Base-by-base conservation (phyloP, 352 stramenopile species). In the Hyaloperonospora brassicae region DNA sequence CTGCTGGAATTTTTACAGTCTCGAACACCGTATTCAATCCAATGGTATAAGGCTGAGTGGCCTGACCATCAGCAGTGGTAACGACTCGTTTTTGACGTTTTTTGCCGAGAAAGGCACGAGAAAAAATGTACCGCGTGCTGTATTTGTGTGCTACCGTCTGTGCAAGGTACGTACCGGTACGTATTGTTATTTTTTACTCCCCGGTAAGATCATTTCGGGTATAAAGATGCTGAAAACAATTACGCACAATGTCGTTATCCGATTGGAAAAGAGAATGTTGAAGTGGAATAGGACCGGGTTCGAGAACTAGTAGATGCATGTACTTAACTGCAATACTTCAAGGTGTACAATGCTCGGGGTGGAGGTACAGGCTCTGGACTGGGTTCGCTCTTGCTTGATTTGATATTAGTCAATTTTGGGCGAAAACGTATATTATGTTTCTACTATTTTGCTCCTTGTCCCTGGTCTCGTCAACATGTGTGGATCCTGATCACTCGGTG, bases 401-500 rank as follows among this genome's bases (percentile, higher is more conserved):
- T 91, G 45, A 73, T 99, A n/a, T 96, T 80, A 27, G 93, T 98
- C 24, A 95, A 99, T 73, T 98, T 98, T 62, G 92, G 92, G 49
- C 86, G 92, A 62, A 98, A 98, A 79, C 97, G 88, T 51, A 98
- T 98, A 79, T 79, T 98, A 21, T 96, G 89, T 23, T 99, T 98
- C 72, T 93, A 93, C n/a, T 93, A n/a, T n/a, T 99, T 42, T 98
- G 95, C 69, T 95, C 95, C 21, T 97, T 93, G 64, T 95, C 95
- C 12, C 87, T 98, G 68, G 87, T 98, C 45, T 97, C 93, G 13
- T 98, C 91, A 44, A 92, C 95, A 44, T 92, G 98, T 39, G 95
- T 99, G 8, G 95, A 98, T 72, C 96, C 96, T 10, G 98, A 99
- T 86, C 98, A 98, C 88, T 95, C 83, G 7, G 91, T 98, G 40